A percentile compares a stretch with the other conserved stretches of the same genome.
Evolutionary conservation across 164 flowering plant genomes (phyloP).

Genomic region (Stephania japonica): DNA sequence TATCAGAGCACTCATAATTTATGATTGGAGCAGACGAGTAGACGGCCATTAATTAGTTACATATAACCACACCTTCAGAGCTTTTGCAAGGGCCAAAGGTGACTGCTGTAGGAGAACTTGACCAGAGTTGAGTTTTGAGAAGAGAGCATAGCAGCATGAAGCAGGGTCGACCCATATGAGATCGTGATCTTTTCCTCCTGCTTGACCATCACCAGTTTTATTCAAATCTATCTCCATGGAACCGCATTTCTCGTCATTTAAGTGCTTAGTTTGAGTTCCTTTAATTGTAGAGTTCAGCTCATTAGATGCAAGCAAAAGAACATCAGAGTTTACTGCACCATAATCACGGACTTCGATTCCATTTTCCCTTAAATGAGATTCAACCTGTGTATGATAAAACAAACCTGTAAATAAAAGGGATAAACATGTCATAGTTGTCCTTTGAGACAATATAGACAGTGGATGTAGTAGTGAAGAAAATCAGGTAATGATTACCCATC

Average conservation of each 20-base stretch:
- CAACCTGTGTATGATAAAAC: constrained; percentile 36
- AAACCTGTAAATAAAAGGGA: not conserved
- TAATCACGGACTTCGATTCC: constrained; percentile 79
- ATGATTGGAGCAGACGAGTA: not conserved
- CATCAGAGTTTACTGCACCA: constrained; percentile 61
- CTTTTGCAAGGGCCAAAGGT: constrained; percentile 91
- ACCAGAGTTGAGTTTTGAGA: constrained; percentile 56
- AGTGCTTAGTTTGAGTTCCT: constrained; percentile 12
- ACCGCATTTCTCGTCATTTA: constrained; percentile 14
- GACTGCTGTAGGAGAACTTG: constrained; percentile 70
- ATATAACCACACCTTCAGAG: constrained; percentile 61
- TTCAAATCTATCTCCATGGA: constrained; percentile 7
- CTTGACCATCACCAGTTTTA: constrained; percentile 18
- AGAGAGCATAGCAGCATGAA: constrained; percentile 84
- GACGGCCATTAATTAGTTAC: not conserved
- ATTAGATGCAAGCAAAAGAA: constrained; percentile 56
- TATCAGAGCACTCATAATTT: not conserved
- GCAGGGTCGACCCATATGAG: constrained; percentile 76
- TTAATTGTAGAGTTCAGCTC: constrained; percentile 28
- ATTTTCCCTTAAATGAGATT: constrained; percentile 45
- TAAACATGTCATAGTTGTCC: not conserved
- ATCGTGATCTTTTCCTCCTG: constrained; percentile 22
- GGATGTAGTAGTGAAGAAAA: not conserved
- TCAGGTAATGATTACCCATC: not conserved
- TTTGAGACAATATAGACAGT: not conserved